phyloP scores from a whole-genome alignment of 2,329 filamentous ascomycete genomes.

The Orbilia blumenaviensis region DNA sequence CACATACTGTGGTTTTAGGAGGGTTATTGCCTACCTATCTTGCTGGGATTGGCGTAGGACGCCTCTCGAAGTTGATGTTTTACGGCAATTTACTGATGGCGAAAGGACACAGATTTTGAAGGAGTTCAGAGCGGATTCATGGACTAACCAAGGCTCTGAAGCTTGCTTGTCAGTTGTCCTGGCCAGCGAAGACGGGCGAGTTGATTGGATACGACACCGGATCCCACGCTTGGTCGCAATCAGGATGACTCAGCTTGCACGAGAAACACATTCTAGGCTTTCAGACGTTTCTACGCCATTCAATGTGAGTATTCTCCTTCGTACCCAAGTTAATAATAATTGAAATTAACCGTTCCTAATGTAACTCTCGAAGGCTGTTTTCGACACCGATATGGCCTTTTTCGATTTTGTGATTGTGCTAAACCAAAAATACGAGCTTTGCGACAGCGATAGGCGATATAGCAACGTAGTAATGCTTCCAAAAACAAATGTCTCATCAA shows the following conservation, averaged over 20 bases:
- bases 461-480: background rate
- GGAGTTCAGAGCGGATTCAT: background rate
- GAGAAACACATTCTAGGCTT: slow-evolving; percentile 12
- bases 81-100: slow-evolving; percentile 8
- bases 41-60: slow-evolving; percentile 42
- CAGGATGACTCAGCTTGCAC: slow-evolving; percentile 34
- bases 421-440: background rate
- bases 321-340: too few relatives aligned
- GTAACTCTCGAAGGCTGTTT: background rate
- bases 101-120: background rate
- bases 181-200: background rate
- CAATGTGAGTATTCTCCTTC: slow-evolving; percentile 10
- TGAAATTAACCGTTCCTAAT: background rate
- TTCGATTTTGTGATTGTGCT: slow-evolving; percentile 39
- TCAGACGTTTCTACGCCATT: background rate
- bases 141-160: background rate
- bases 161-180: slow-evolving; percentile 9
- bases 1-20: slow-evolving; percentile 38
- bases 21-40: slow-evolving; percentile 23
- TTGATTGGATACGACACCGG: background rate
- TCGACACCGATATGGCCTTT: background rate
- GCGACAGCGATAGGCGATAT: background rate
- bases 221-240: slow-evolving; percentile 24
- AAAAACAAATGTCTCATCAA: background rate
- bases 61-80: slow-evolving; percentile 16